Percentiles rank a stretch among this genome's conserved stretches.
Evolutionary conservation across 768 basidiomycete genomes (phyloP).

Genomic region (Termitomyces sp.): DNA sequence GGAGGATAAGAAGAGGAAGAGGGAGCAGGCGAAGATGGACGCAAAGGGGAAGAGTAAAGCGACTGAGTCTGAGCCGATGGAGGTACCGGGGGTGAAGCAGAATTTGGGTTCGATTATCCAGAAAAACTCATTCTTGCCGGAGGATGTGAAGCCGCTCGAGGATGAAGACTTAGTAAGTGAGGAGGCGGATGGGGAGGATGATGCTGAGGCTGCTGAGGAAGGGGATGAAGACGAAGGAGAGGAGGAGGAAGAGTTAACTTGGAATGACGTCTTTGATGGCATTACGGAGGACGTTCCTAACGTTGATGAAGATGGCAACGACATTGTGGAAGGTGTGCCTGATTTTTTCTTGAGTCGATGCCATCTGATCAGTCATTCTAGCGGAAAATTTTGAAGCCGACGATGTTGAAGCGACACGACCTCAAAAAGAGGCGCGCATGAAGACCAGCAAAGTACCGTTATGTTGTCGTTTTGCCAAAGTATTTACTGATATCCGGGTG

Average conservation of each 20-base stretch:
- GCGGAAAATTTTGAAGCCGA: constrained; percentile 8
- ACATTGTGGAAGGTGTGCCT: constrained; percentile 23
- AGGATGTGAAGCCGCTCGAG: constrained; percentile 73
- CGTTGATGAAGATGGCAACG: constrained; percentile 26
- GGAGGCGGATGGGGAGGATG: constrained; percentile 35
- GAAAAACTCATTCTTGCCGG: constrained; percentile 82
- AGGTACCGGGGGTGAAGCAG: constrained; percentile 71
- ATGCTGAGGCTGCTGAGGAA: constrained; percentile 31
- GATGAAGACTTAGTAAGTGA: constrained; percentile 42
- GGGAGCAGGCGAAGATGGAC: constrained; percentile 36
- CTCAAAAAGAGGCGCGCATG: constrained; percentile 73
- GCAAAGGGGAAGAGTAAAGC: constrained; percentile 56
- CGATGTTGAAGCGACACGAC: constrained; percentile 7
- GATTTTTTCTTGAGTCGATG: constrained; percentile 13
- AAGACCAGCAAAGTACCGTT: constrained; percentile 82
- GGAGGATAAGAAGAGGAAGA: constrained; percentile 53
- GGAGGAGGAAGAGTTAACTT: constrained; percentile 60
- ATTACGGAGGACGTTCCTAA: constrained; percentile 26
- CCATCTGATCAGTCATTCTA: constrained; percentile 1
- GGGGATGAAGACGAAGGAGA: constrained; percentile 36
- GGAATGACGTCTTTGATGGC: constrained; percentile 86
- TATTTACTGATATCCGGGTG: constrained; percentile 6
- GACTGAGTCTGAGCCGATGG: constrained; percentile 29
- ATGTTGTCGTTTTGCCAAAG: not conserved
- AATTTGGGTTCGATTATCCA: constrained; percentile 85